Base-by-base conservation (phyloP, 2,329 filamentous ascomycete species). In the Plectosphaerella cucumerina region DNA sequence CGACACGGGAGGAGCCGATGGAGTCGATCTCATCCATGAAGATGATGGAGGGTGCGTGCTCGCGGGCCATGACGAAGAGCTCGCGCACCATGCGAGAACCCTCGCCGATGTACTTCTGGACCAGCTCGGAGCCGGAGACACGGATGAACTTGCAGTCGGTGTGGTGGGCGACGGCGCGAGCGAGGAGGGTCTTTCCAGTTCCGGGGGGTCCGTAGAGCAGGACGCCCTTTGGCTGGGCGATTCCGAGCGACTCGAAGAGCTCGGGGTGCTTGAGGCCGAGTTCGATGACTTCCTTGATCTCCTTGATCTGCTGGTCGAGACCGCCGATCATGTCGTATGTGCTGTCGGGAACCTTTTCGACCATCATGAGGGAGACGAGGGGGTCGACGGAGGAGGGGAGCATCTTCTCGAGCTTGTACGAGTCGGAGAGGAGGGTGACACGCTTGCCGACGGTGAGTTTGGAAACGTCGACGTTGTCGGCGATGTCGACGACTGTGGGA, bases 1-100 rank as follows among this genome's bases (percentile, higher is more conserved):
- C 94, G 49, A 99, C 93, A 72, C 94, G 89, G 54, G 91, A 96
- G 33, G 92, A 97, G 57, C 94, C 94, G 71, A 99, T 99, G 60
- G 90, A 96, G 77, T 99, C 94, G 71, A 99, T 97, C 73, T 99
- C 94, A 70, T 99, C 94, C 94, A 99, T 99, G 79, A 99, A 99
- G 72, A 99, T 99, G 73, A 99, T 99, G 59, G 90, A 96, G 20
- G 94, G 94, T 1, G 94, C 94, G 63, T 99, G 94, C 69, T 99
- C 94, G 72, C 94, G 84, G 23, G 94, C 94, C 94, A 99, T 99
- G 68, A 99, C 89, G 80, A 99, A 99, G 48, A 99, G 81, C 74
- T 99, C 94, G 65, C 94, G 90, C 57, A 99, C 94, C 94, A 99
- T 99, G 62, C 94, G 86, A 62, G 89, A 94, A 65, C 94, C 94